Base-by-base conservation (phyloP, 768 basidiomycete species). In the Sarcodon aspratus region DNA sequence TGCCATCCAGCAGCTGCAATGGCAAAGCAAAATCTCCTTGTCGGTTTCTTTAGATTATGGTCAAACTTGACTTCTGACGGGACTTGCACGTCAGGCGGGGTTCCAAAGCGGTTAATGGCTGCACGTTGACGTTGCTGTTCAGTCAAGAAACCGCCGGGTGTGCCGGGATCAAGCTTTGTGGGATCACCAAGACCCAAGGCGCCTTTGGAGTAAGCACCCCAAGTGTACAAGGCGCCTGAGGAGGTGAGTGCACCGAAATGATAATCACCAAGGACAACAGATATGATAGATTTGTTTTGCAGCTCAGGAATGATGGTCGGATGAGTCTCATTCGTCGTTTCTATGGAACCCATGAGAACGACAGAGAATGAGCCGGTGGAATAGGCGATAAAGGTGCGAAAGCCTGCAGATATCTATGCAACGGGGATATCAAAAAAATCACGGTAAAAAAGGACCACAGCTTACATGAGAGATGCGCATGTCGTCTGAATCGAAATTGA, bases 1-100 rank as follows among this genome's bases (percentile, higher is more conserved):
- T 97, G 94, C 93, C 92, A 95, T 9, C 94, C 94, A 0, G 79
- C 75, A 3, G 93, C 89, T 5, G 89, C 76, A 6, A 82, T 80
- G 1, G 76, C 76, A 55, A 95, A 86, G 55, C 87, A 90, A 58
- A 87, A 96, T 54, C 72, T 70, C 17, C 47, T 51, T 12, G 55
- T 55, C 10, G 61, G 63, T 44, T 63, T 66, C 56, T 71, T 74
- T 48, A 63, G 65, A n/a, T 61, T 69, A 53, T 79, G 72, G 55
- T 81, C 80, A 58, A 94, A 94, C 51, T 72, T 67, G 38, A 94
- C 82, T 62, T 80, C 78, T 1, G 80, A 74, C 0, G 91, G 91
- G 11, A 71, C 69, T 4, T 58, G 55, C 27, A 87, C 80, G 6
- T 54, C 58, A 7, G 76, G 73, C 0, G 72, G 69, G 31, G 73